Evolutionary conservation across 2,329 filamentous ascomycete species (phyloP), one percentile per base, ranked within the genome.

Genomic region (Cladosporium velox): DNA sequence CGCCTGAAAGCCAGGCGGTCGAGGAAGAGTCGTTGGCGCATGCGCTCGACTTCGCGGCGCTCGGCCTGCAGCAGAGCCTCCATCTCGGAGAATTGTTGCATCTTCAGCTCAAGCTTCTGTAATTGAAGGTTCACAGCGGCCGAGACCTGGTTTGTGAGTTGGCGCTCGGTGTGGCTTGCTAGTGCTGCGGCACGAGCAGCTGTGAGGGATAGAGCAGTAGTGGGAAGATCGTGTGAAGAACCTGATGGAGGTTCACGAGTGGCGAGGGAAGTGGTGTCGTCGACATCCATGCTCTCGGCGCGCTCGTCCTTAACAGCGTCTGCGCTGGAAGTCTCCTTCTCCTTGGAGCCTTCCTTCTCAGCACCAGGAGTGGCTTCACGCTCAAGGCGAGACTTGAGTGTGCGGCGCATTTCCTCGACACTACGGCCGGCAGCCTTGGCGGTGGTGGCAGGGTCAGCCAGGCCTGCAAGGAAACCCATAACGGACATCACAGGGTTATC

Each of bases 401-500:
- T 89, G 72, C 90, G 88, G 76, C 91, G 92, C 79, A 98, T 91
- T 73, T 94, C 91, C 47, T 92, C 90, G 2, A 96, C 91, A 26
- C 92, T 95, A 72, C 91, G 92, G 72, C 90, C 92, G 10, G 94
- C 93, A 0, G 95, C 94, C 0, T 93, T 93, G 0, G 95, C 94
- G 2, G 95, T 93, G 70, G 94, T 92, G 55, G 89, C 89, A 1
- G 95, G 94, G 70, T 97, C 93, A 1, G 93, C 92, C 67, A 99
- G 87, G 70, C 92, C 91, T 59, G 94, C 94, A 12, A 99, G 84
- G 83, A 97, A 99, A 64, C 91, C 91, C 72, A 99, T 91, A 2
- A 98, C 95, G 24, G 93, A 97, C 86, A 99, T 90, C 69, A 99
- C 92, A 0, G 96, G 94, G 78, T 98, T 99, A 74, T 99, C 95